Conservation (phyloP, 192 early-diverging fungal genomes). For the Ambispora gerdemannii region DNA sequence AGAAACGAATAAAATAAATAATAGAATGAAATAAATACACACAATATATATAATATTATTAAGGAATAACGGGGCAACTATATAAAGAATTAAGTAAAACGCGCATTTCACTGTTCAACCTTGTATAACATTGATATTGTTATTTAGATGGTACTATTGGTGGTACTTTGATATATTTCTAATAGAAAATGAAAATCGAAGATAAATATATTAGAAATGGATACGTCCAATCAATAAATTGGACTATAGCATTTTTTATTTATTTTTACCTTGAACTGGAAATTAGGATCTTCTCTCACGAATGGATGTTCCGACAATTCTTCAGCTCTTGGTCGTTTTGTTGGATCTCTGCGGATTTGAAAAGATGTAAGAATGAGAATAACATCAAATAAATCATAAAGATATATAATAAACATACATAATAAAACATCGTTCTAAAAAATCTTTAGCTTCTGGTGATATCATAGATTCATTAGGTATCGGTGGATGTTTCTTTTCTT, state of each 20-base stretch:
- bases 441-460: slow-evolving; percentile 64
- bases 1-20: too few species aligned
- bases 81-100: too few species aligned
- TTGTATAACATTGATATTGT: too few species aligned
- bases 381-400: background rate
- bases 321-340: slow-evolving; percentile 71
- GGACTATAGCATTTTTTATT: background rate
- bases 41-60: too few species aligned
- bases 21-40: too few species aligned
- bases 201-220: background rate
- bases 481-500: slow-evolving; percentile 70
- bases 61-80: too few species aligned
- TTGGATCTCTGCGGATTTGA: slow-evolving; percentile 81
- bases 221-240: too few species aligned
- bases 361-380: slow-evolving; percentile 16
- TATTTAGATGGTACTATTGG: background rate
- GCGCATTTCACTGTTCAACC: too few species aligned
- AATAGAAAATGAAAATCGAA: background rate
- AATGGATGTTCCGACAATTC: slow-evolving; percentile 73
- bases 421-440: slow-evolving; percentile 73
- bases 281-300: slow-evolving; percentile 51
- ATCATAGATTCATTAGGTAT: slow-evolving; percentile 61
- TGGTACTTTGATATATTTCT: background rate
- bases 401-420: slow-evolving; percentile 43
- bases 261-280: slow-evolving; percentile 47